Percentiles rank a stretch among this genome's conserved stretches.
These are phyloP conservation scores for Metroxylon sagu DNA, from an alignment of 176 grass and related monocot genomes.

Conservation along the genomic window DNA sequence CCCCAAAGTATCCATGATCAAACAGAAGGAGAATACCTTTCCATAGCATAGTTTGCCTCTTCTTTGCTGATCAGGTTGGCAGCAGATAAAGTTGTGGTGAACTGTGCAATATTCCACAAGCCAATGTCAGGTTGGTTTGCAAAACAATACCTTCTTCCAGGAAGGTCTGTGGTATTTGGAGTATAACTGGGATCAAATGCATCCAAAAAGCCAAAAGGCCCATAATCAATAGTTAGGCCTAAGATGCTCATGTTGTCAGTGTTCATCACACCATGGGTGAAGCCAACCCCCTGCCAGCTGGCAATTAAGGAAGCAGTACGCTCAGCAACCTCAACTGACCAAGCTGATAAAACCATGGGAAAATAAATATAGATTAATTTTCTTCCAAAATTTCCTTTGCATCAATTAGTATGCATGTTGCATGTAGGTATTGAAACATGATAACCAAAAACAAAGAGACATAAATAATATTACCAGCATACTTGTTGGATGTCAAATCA, in stretches of 20 bases:
- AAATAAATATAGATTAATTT: background rate
- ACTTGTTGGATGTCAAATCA: conserved; percentile 99
- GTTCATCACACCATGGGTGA: conserved; percentile 97
- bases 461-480: conserved; percentile 56
- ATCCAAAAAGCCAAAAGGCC: conserved; percentile 95
- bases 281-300: conserved; percentile 95
- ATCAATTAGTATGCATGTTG: background rate
- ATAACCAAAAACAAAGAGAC: background rate
- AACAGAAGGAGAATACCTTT: conserved; percentile 48
- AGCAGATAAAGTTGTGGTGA: conserved; percentile 58
- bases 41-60: conserved; percentile 91
- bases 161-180: conserved; percentile 92
- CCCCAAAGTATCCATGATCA: background rate
- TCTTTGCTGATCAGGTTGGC: conserved; percentile 78
- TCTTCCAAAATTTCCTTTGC: background rate
- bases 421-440: background rate
- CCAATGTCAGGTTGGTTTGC: conserved; percentile 97
- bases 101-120: conserved; percentile 94
- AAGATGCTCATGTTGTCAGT: conserved; percentile 99
- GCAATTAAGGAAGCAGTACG: conserved; percentile 82
- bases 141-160: conserved; percentile 87
- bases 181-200: conserved; percentile 89
- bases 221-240: conserved; percentile 91
- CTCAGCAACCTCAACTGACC: conserved; percentile 96
- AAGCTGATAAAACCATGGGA: conserved; percentile 39